Conservation (phyloP, 495 filamentous ascomycete genomes). For the Terfezia claveryi region DNA sequence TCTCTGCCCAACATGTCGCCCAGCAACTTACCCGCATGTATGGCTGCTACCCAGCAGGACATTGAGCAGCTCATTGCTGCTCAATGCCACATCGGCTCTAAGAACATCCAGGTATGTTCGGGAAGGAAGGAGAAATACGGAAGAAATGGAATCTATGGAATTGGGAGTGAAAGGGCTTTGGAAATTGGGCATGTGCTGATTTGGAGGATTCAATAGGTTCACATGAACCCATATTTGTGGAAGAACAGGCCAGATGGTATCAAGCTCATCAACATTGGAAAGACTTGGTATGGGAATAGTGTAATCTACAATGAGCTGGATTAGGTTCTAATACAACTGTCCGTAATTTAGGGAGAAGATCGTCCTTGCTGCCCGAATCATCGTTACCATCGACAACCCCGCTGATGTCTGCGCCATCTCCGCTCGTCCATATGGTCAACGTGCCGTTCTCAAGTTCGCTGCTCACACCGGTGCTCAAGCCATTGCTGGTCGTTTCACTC, state of each 20-base stretch:
- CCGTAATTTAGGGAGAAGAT: constrained; percentile 74
- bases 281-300: constrained; percentile 65
- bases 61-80: constrained; percentile 98
- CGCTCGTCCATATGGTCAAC: constrained; percentile 96
- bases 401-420: constrained; percentile 97
- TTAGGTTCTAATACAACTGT: background rate
- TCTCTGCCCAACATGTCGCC: background rate
- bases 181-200: background rate
- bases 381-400: constrained; percentile 96
- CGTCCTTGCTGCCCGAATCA: constrained; percentile 91
- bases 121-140: constrained; percentile 1
- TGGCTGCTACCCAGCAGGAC: constrained; percentile 58
- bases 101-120: constrained; percentile 60
- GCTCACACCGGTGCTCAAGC: constrained; percentile 89
- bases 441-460: constrained; percentile 97
- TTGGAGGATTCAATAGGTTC: constrained; percentile 25
- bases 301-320: background rate
- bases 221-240: constrained; percentile 99
- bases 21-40: constrained; percentile 6
- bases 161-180: constrained; percentile 3
- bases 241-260: constrained; percentile 95
- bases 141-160: background rate
- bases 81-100: constrained; percentile 89
- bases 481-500: constrained; percentile 98
- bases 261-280: constrained; percentile 97